Percentiles rank a stretch among this genome's conserved stretches.
Evolutionary conservation across 2,329 filamentous ascomycete species (phyloP).

Genomic region (Trichoderma harzianum): DNA sequence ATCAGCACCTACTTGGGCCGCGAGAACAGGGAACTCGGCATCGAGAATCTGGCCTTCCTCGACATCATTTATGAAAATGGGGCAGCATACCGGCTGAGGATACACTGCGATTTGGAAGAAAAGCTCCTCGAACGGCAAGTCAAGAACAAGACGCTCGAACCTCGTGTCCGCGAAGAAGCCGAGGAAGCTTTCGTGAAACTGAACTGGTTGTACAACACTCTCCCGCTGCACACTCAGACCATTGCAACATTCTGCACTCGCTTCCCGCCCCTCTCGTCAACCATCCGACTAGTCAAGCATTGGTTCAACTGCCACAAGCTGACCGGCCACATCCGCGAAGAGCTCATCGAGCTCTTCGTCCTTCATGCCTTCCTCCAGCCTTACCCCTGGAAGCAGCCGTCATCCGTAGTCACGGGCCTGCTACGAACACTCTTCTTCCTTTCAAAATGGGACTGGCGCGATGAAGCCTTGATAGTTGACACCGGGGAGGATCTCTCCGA

Average conservation of each 20-base stretch:
- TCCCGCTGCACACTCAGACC: slow-evolving; percentile 77
- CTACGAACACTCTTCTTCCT: slow-evolving; percentile 76
- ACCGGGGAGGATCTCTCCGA: slow-evolving; percentile 58
- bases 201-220: slow-evolving; percentile 67
- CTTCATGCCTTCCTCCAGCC: slow-evolving; percentile 76
- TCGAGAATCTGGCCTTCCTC: slow-evolving; percentile 76
- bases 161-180: slow-evolving; percentile 63
- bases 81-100: slow-evolving; percentile 76
- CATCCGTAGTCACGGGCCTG: slow-evolving; percentile 75
- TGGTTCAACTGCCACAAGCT: slow-evolving; percentile 89
- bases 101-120: slow-evolving; percentile 86
- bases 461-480: slow-evolving; percentile 78
- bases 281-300: slow-evolving; percentile 79
- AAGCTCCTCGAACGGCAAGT: slow-evolving; percentile 73
- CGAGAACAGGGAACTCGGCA: slow-evolving; percentile 67
- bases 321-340: slow-evolving; percentile 68
- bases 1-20: slow-evolving; percentile 71
- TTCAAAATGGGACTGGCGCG: slow-evolving; percentile 87
- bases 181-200: slow-evolving; percentile 67
- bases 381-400: slow-evolving; percentile 75
- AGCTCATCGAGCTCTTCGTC: slow-evolving; percentile 81
- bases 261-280: slow-evolving; percentile 73
- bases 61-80: slow-evolving; percentile 74
- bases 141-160: slow-evolving; percentile 67
- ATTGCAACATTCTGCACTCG: slow-evolving; percentile 77